Base-by-base conservation (phyloP, 306 rosid species). In the Astragalus membranaceus region DNA sequence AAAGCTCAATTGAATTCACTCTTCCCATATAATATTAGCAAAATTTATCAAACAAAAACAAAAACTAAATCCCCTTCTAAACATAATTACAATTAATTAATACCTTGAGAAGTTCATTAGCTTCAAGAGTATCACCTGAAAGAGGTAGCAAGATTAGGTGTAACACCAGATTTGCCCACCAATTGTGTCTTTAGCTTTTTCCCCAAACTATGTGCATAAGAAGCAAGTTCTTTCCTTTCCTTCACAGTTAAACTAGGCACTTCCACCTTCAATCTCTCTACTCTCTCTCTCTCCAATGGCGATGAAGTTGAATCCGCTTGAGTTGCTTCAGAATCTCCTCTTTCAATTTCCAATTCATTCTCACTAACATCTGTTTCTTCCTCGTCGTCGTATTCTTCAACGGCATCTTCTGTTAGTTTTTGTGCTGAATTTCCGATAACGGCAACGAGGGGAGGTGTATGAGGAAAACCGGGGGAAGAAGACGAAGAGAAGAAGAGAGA, bases 31-130 rank as follows among this genome's bases (percentile, higher is more conserved):
- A 55, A 26, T 2, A 55, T 20, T 29, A 42, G 8, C 43, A 30
- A 42, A 73, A 51, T 8, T 10, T 11, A 51, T 65, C 44, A 51
- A 72, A 61, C 50, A 37, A 26, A 56, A 30, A 5, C 30, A 8
- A 43, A 46, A 1, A 23, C 1, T 5, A 60, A 6, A 61, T 3
- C 41, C 49, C 5, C 50, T 4, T 4, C 42, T 13, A 23, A 33
- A 71, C 29, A 51, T 30, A 20, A 39, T 0, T 57, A 64, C 30
- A 17, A 16, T 8, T 37, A 33, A 11, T 47, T 10, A 44, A 32
- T 84, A 90, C 98, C 96, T 94, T 90, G 46, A 90, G 92, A 85
- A 94, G 96, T 80, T 94, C 98, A 30, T 90, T 94, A 16, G 97
- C 72, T 78, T 94, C 98, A 17, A 94, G 98, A 15, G 80, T 94